Conservation (phyloP, 768 basidiomycete species). For the Suillus tomentosus region DNA sequence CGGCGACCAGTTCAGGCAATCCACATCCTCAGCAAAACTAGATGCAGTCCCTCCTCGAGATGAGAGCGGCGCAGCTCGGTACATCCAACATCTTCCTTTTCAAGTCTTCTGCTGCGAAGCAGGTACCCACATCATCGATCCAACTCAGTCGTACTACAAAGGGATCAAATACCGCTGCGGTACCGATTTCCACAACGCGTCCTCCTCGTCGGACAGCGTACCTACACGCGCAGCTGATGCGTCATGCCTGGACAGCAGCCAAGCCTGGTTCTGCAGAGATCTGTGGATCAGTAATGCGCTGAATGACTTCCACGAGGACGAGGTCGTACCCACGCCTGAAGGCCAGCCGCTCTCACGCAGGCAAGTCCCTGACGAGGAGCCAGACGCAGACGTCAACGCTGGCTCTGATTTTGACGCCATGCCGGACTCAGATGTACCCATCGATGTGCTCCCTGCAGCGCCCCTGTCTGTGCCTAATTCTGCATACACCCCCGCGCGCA, state of each 20-base stretch:
- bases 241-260: conserved; percentile 90
- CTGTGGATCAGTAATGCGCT: conserved; percentile 90
- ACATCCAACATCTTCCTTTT: conserved; percentile 91
- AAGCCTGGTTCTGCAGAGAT: conserved; percentile 98
- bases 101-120: conserved; percentile 99
- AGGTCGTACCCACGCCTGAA: conserved; percentile 23
- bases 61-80: conserved; percentile 74
- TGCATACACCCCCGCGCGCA: conserved; percentile 84
- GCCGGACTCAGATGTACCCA: conserved; percentile 54
- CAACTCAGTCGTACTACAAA: conserved; percentile 92
- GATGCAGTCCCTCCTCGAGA: conserved; percentile 95
- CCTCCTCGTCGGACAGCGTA: conserved; percentile 53
- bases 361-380: conserved; percentile 31
- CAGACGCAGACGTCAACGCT: conserved; percentile 76
- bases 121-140: conserved; percentile 96
- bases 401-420: conserved; percentile 90
- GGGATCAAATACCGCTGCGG: conserved; percentile 86
- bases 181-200: conserved; percentile 78
- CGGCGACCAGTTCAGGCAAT: conserved; percentile 97
- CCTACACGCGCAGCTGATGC: conserved; percentile 72
- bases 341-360: conserved; percentile 35
- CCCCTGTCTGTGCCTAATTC: conserved; percentile 79
- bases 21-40: conserved; percentile 88
- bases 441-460: conserved; percentile 32
- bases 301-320: conserved; percentile 67